Percentiles rank a stretch among this genome's conserved stretches.
Evolutionary conservation across 768 basidiomycete species (phyloP).

Genomic region (Tylopilus cervinicoccineus): DNA sequence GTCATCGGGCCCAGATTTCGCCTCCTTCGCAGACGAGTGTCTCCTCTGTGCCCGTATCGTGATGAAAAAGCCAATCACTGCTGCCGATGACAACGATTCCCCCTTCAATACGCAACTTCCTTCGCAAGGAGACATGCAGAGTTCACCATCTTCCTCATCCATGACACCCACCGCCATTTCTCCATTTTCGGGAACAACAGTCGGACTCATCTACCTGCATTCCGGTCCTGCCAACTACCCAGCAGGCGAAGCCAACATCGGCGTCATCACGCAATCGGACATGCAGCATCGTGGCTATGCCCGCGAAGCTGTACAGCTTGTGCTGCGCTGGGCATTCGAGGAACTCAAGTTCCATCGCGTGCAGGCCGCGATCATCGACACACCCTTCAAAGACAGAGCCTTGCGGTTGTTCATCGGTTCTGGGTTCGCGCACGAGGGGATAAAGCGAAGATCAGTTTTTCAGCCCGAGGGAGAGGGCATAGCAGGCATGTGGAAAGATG

Average conservation of each 20-base stretch:
- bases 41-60: conserved; percentile 25
- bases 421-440: conserved; percentile 64
- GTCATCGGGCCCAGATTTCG: conserved; percentile 16
- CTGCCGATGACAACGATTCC: neutral
- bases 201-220: conserved; percentile 29
- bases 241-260: conserved; percentile 50
- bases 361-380: conserved; percentile 42
- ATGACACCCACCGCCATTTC: too few relatives aligned
- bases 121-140: neutral
- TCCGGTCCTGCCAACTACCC: conserved; percentile 13
- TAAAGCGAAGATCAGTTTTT: conserved; percentile 50
- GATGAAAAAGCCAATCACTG: neutral
- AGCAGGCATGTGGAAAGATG: conserved; percentile 51
- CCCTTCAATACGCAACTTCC: neutral
- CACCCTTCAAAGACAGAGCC: conserved; percentile 39
- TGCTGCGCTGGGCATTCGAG: conserved; percentile 44
- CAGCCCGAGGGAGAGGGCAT: conserved; percentile 36
- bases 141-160: neutral
- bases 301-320: conserved; percentile 41
- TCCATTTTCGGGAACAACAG: neutral
- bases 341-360: conserved; percentile 33
- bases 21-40: conserved; percentile 28
- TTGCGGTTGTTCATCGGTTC: conserved; percentile 44
- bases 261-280: conserved; percentile 42
- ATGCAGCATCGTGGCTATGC: conserved; percentile 43